Base-by-base conservation (phyloP, 2,329 filamentous ascomycete genomes). In the Aspergillus sp. region DNA sequence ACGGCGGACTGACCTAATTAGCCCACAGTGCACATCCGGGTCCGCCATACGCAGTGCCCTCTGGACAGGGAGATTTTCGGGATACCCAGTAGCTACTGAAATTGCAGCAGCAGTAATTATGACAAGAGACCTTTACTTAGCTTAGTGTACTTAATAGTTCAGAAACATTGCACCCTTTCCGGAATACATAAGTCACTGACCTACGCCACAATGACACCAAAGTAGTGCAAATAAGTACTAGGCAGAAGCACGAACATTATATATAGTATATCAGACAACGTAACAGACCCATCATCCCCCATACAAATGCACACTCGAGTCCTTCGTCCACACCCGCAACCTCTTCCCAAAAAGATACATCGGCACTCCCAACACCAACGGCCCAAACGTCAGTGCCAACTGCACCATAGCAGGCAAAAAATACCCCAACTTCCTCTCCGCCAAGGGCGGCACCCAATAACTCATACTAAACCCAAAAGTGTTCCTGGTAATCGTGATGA, bases 391-490 rank as follows among this genome's bases (percentile, higher is more conserved):
- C n/a, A 61, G 21, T 12, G 32, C 48, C 8, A 61, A 45, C 41
- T 58, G 19, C 39, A 57, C 54, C 55, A 58, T 55, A 3, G 50
- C 19, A 3, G 59, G 49, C 5, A 19, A 8, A 8, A 61, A 19
- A 43, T 19, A 57, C 3, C 59, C 59, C 13, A 23, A n/a, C 10
- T 13, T 32, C 8, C 30, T 12, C 4, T 5, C 50, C 17, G 43
- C 39, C 21, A 57, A 28, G 7, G 41, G 17, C 2, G 39, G 19
- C 17, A 61, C 49, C 49, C 54, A 61, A n/a, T 54, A 57, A 39
- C 55, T 61, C 54, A 61, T 57, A 10, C 17, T 49, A 50, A 57
- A 57, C 1, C 59, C 59, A 36, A 43, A 57, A 4, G 30, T 58
- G 23, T 61, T 61, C 17, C 57, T 61, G 5, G 51, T 41, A 15